A percentile compares a stretch with the other conserved stretches of the same genome.
Evolutionary conservation across 768 basidiomycete genomes (phyloP).

Genomic region (Hebeloma cylindrosporum): DNA sequence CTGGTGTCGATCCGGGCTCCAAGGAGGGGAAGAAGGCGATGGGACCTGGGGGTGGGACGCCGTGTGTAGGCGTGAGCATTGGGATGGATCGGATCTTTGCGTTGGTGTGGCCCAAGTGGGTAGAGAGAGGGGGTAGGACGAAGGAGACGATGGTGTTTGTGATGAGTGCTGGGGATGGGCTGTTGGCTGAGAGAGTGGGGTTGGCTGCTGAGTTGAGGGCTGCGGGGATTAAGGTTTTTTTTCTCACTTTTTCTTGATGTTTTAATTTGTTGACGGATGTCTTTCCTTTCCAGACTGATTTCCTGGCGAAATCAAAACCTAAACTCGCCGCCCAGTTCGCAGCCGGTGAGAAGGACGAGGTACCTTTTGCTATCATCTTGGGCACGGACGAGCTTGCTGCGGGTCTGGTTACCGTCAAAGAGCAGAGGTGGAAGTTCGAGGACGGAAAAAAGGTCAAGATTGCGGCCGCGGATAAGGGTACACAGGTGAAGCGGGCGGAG

Average conservation of each 20-base stretch:
- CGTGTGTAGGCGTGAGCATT: constrained; percentile 91
- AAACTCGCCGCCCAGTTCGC: constrained; percentile 87
- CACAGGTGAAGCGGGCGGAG: constrained; percentile 59
- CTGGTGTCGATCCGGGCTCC: constrained; percentile 46
- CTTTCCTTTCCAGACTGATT: constrained; percentile 66
- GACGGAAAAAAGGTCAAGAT: constrained; percentile 73
- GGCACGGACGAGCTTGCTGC: constrained; percentile 82
- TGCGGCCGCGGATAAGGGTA: constrained; percentile 62
- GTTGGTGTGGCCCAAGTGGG: constrained; percentile 85
- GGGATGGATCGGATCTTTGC: constrained; percentile 94
- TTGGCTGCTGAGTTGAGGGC: constrained; percentile 81
- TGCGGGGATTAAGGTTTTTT: constrained; percentile 81
- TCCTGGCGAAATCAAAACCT: constrained; percentile 89
- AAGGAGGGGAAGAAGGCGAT: constrained; percentile 57
- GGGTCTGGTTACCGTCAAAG: constrained; percentile 88
- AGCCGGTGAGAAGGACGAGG: constrained; percentile 86
- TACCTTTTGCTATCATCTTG: constrained; percentile 92
- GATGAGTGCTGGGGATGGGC: constrained; percentile 85
- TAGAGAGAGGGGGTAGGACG: constrained; percentile 72
- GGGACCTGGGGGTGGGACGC: constrained; percentile 43
- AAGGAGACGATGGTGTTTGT: constrained; percentile 95
- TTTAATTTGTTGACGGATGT: constrained; percentile 6
- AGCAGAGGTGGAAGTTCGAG: constrained; percentile 80
- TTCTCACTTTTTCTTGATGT: neutral
- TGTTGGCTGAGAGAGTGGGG: constrained; percentile 80